Evolutionary conservation across 169 alveolate species (phyloP), one percentile per base, ranked within the genome.

Genomic region (Cyclospora cayetanensis): DNA sequence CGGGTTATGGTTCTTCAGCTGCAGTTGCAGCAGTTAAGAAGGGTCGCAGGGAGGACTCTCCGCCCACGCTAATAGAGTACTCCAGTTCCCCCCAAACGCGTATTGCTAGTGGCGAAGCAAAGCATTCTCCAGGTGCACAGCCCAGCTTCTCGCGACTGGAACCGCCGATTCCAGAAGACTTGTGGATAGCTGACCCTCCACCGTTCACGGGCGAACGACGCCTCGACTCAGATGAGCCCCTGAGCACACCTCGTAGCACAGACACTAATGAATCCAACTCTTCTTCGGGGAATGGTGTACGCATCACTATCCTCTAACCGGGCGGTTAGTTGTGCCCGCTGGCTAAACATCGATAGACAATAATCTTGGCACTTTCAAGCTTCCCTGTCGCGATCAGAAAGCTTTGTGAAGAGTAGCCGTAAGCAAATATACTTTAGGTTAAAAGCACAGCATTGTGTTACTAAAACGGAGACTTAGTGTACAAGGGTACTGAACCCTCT

Each of bases 271-370:
- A 70, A 20, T 80, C 52, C 29, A 52, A 80, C 2, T 80, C 89
- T 52, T 74, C 89, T 11, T 25, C 72, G 70, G 89, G 76, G 12
- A 53, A 80, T 7, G 88, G 72, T 66, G 37, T 79, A 9, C 70
- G 34, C 72, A 79, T 79, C 27, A 79, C 88, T 11, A 79, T 79
- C 12, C 70, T 79, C 1, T 79, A 55, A 79, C 18, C 15, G 50
- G 22, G n/a, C n/a, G n/a, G n/a, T n/a, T n/a, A n/a, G n/a, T n/a
- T n/a, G n/a, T n/a, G n/a, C n/a, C n/a, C n/a, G n/a, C n/a, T n/a
- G n/a, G n/a, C n/a, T n/a, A n/a, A n/a, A n/a, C n/a, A n/a, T n/a
- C n/a, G n/a, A n/a, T n/a, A n/a, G n/a, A n/a, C n/a, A n/a, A n/a
- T n/a, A n/a, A n/a, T n/a, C n/a, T n/a, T n/a, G n/a, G n/a, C n/a